Evolutionary conservation across 1,139 yeast species (phyloP).

Genomic region (Protomyces pachydermus): DNA sequence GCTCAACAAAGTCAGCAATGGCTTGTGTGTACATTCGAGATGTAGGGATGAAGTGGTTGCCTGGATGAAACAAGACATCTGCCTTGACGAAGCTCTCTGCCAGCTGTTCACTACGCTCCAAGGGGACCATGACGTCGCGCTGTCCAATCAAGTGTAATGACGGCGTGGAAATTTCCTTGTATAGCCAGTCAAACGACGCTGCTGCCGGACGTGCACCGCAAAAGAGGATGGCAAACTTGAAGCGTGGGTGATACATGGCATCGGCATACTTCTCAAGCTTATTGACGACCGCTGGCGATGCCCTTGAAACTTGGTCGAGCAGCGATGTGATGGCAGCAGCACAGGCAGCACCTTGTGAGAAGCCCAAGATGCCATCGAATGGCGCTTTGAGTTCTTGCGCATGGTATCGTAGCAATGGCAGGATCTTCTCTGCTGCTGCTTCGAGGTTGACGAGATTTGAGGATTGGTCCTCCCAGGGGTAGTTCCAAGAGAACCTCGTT

Average conservation of each 20-base stretch:
- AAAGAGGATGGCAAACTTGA: constrained; percentile 70
- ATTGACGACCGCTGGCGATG: constrained; percentile 28
- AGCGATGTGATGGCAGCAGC: constrained; percentile 42
- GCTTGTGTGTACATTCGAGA: constrained; percentile 15
- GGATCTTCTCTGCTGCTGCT: not conserved
- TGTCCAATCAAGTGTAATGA: constrained; percentile 79
- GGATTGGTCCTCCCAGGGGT: constrained; percentile 6
- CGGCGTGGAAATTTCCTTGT: constrained; percentile 47
- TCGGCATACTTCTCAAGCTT: constrained; percentile 32
- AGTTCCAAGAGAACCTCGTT: constrained; percentile 11
- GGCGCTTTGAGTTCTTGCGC: constrained; percentile 65
- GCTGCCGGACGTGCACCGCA: constrained; percentile 70
- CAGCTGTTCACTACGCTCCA: constrained; percentile 56
- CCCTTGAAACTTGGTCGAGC: not conserved
- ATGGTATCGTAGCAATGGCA: constrained; percentile 42
- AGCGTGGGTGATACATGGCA: constrained; percentile 43
- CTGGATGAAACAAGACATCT: constrained; percentile 59
- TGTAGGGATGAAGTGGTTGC: constrained; percentile 77
- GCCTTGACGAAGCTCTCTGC: constrained; percentile 50
- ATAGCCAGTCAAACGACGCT: constrained; percentile 48
- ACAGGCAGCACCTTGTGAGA: constrained; percentile 90
- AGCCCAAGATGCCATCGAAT: constrained; percentile 80
- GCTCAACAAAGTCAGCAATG: constrained; percentile 8
- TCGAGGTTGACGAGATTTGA: constrained; percentile 11
- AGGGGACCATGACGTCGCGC: constrained; percentile 78